phyloP scores from a whole-genome alignment of 2,329 filamentous ascomycete species.

The Aspergillus puulaauensis region DNA sequence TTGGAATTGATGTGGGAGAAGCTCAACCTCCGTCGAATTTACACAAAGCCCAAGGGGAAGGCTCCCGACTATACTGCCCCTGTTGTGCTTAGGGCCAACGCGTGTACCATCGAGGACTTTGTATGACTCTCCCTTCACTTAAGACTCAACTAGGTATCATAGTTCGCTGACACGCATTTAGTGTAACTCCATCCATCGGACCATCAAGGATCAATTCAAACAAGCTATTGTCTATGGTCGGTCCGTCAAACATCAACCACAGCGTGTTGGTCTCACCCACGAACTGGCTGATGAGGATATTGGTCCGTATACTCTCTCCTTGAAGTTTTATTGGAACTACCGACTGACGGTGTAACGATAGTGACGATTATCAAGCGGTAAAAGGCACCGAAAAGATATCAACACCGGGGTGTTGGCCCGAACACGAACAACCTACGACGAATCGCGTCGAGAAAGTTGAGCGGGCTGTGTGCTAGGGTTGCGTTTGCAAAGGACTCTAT shows the following conservation, averaged over 20 bases:
- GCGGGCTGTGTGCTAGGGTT: conserved; percentile 18
- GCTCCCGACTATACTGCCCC: conserved; percentile 89
- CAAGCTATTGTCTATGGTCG: conserved; percentile 94
- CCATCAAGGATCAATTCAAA: conserved; percentile 93
- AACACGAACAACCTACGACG: conserved; percentile 28
- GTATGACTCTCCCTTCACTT: conserved; percentile 55
- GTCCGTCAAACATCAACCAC: conserved; percentile 97
- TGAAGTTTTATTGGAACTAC: conserved; percentile 4
- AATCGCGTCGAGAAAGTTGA: conserved; percentile 24
- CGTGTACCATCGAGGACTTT: conserved; percentile 94
- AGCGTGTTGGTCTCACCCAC: conserved; percentile 86
- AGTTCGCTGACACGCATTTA: conserved; percentile 46
- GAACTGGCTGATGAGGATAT: conserved; percentile 97
- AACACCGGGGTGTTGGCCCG: conserved; percentile 22
- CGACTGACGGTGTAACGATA: conserved; percentile 34
- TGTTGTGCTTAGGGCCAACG: conserved; percentile 79
- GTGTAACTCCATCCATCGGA: conserved; percentile 97
- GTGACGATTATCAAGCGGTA: conserved; percentile 71
- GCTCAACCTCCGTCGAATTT: conserved; percentile 84
- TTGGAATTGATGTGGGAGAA: conserved; percentile 99
- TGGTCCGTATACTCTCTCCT: conserved; percentile 57
- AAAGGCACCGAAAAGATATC: conserved; percentile 23
- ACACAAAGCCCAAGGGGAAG: conserved; percentile 97
- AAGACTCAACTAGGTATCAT: not conserved
- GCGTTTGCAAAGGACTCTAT: conserved; percentile 20